A percentile compares a stretch with the other conserved stretches of the same genome.
Conservation (phyloP, 441 rosid species). For the Populus hybrid region DNA sequence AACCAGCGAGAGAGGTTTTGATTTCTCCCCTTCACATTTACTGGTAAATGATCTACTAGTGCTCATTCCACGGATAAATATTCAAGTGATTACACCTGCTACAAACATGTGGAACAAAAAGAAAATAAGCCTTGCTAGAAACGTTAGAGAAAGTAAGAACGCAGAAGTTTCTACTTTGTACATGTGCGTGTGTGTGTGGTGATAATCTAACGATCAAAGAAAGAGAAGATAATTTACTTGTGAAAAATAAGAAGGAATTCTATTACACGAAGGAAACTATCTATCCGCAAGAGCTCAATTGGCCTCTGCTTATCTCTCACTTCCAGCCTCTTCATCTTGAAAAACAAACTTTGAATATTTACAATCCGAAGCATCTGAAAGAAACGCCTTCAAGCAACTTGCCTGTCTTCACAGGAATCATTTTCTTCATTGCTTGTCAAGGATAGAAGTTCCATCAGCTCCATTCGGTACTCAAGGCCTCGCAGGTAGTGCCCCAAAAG, state of each 20-base stretch:
- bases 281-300: conserved; percentile 15
- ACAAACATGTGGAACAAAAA: neutral
- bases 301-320: conserved; percentile 8
- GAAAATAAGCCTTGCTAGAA: neutral
- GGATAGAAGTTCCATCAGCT: conserved; percentile 68
- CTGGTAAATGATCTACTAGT: neutral
- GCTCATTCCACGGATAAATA: neutral
- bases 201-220: neutral
- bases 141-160: neutral
- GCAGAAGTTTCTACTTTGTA: neutral
- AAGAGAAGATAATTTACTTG: neutral
- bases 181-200: neutral
- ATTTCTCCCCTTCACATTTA: neutral
- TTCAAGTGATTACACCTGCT: neutral
- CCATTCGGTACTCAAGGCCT: conserved; percentile 86
- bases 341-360: conserved; percentile 16
- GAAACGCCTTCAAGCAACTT: conserved; percentile 41
- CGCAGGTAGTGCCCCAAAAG: conserved; percentile 84
- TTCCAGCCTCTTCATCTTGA: conserved; percentile 19
- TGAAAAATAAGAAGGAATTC: conserved; percentile 13
- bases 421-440: conserved; percentile 40
- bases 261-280: conserved; percentile 21
- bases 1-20: neutral
- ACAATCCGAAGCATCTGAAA: conserved; percentile 25
- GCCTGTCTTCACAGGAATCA: conserved; percentile 39